Conservation (phyloP, 345 rosid genomes). For the Limnanthes douglasii region DNA sequence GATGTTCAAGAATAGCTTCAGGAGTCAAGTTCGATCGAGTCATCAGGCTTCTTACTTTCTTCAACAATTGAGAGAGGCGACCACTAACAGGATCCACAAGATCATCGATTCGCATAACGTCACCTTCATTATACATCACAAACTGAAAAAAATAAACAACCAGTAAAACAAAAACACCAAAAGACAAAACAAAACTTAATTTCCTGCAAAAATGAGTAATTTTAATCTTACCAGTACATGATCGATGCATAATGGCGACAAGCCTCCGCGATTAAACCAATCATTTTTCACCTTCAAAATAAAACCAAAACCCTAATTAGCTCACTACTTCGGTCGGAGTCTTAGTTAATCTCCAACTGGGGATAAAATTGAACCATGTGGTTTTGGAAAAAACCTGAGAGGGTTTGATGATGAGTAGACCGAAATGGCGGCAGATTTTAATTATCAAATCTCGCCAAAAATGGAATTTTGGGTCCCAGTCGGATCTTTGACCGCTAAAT, state of each 20-base stretch:
- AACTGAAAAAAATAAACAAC: constrained; percentile 24
- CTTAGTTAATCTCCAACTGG: not conserved
- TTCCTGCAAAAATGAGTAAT: not conserved
- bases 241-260: constrained; percentile 76
- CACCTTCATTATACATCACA: constrained; percentile 78
- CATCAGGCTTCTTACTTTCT: constrained; percentile 35
- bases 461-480: constrained; percentile 60
- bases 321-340: no score
- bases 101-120: constrained; percentile 28
- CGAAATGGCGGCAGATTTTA: constrained; percentile 37
- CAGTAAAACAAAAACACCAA: constrained; percentile 2
- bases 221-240: constrained; percentile 61
- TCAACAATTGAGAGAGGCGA: constrained; percentile 34
- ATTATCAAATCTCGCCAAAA: constrained; percentile 75
- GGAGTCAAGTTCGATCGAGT: constrained; percentile 21
- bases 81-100: constrained; percentile 38
- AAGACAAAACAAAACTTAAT: not conserved
- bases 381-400: constrained; percentile 35
- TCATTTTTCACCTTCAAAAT: constrained; percentile 28
- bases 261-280: constrained; percentile 73
- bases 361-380: not conserved
- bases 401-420: constrained; percentile 30
- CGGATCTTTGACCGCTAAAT: constrained; percentile 81
- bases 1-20: constrained; percentile 29
- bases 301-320: not conserved